Conservation (phyloP, 2,329 filamentous ascomycete species). For the Talaromyces sp. region DNA sequence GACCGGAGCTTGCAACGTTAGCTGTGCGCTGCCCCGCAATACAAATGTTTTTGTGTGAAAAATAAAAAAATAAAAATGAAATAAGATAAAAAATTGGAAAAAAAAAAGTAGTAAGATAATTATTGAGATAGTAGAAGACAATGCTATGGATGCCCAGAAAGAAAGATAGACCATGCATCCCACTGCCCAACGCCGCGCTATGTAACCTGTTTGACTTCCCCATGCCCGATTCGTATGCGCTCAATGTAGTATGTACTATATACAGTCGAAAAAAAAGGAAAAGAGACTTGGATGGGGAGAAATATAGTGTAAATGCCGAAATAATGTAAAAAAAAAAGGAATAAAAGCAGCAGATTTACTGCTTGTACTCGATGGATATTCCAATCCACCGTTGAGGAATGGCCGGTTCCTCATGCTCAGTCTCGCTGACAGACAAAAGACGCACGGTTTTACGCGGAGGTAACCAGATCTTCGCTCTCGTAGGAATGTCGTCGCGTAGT, state of each 20-base stretch:
- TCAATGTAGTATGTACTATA: background rate
- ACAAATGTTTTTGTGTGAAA: background rate
- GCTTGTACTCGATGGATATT: constrained; percentile 16
- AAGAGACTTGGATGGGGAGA: background rate
- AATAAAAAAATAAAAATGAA: background rate
- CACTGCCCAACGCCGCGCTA: background rate
- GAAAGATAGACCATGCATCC: background rate
- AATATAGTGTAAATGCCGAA: background rate
- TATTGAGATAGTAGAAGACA: background rate
- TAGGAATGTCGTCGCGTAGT: constrained; percentile 49
- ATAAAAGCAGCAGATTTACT: background rate
- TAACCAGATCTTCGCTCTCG: constrained; percentile 55
- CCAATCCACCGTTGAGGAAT: constrained; percentile 26
- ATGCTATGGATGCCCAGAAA: background rate
- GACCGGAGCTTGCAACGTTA: background rate
- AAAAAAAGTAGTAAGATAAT: background rate
- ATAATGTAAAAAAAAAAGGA: background rate
- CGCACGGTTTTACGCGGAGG: constrained; percentile 44
- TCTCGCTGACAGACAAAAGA: constrained; percentile 12
- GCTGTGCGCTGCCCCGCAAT: background rate
- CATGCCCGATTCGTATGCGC: background rate
- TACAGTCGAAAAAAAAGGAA: background rate
- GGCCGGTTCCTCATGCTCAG: constrained; percentile 16
- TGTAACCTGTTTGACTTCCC: background rate
- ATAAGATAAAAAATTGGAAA: background rate